Evolutionary conservation across 139 green algal genomes (phyloP).

Genomic region (Desmodesmus armatus): DNA sequence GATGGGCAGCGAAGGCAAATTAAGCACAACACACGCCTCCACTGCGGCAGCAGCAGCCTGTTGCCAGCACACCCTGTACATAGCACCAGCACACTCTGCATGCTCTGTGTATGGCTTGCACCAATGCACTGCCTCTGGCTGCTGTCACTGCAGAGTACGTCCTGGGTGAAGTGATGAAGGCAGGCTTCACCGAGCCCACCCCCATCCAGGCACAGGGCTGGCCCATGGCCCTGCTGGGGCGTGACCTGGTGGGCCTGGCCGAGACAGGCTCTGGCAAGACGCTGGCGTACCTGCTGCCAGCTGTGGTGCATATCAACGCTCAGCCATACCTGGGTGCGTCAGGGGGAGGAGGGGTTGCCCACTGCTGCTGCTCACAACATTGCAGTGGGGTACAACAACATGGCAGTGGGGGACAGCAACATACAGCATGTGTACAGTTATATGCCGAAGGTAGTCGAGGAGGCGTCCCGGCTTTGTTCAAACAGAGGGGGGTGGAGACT

Average conservation of each 20-base stretch:
- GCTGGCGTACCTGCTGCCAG: conserved; percentile 89
- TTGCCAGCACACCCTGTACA: neutral
- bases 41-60: neutral
- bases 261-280: conserved; percentile 95
- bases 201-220: conserved; percentile 91
- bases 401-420: too few species aligned
- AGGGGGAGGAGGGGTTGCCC: too few species aligned
- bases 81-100: too few species aligned
- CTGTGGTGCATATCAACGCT: conserved; percentile 95
- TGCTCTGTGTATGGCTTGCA: neutral
- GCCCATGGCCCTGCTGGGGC: conserved; percentile 90
- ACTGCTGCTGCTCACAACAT: too few species aligned
- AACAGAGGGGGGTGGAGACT: too few species aligned
- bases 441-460: too few species aligned
- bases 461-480: too few species aligned
- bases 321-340: conserved; percentile 62
- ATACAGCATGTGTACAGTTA: too few species aligned
- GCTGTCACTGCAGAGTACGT: conserved; percentile 83
- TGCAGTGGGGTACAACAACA: too few species aligned
- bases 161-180: conserved; percentile 81
- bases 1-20: too few species aligned
- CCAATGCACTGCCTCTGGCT: too few species aligned
- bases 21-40: too few species aligned
- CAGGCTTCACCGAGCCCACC: conserved; percentile 86
- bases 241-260: conserved; percentile 89